Percentiles rank a stretch among this genome's conserved stretches.
phyloP scores from a whole-genome alignment of 495 filamentous ascomycete species.

The Jackrogersella multiformis region DNA sequence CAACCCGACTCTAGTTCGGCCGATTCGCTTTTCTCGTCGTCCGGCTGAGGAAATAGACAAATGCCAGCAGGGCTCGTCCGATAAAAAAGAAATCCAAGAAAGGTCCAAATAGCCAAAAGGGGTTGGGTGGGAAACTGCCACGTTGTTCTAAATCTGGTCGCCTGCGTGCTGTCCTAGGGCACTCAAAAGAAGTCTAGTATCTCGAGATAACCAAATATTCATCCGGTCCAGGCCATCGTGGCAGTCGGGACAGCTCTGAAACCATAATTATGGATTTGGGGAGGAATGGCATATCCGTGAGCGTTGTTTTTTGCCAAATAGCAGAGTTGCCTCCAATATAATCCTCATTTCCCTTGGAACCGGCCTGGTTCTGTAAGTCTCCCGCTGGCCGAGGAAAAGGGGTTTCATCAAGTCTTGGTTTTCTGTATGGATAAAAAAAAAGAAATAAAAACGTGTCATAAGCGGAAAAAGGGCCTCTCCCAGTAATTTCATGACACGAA shows the following conservation, averaged over 20 bases:
- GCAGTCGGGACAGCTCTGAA: slow-evolving; percentile 9
- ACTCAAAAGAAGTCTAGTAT: slow-evolving; percentile 42
- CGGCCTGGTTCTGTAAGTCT: slow-evolving; percentile 42
- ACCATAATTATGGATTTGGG: slow-evolving; percentile 9
- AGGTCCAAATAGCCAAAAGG: slow-evolving; percentile 1
- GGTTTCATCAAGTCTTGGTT: slow-evolving; percentile 34
- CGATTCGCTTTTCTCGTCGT: slow-evolving; percentile 38
- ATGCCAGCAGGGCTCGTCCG: slow-evolving; percentile 19
- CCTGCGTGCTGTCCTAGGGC: slow-evolving; percentile 25
- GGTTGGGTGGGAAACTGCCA: not conserved
- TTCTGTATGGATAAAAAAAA: slow-evolving; percentile 16
- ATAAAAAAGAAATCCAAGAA: slow-evolving; percentile 11
- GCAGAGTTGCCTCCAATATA: slow-evolving; percentile 42
- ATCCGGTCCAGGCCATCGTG: slow-evolving; percentile 21
- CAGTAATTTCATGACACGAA: slow-evolving; percentile 20
- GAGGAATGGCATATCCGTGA: slow-evolving; percentile 19
- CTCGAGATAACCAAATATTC: slow-evolving; percentile 35
- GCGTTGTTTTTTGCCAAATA: slow-evolving; percentile 27
- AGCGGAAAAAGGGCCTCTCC: slow-evolving; percentile 15
- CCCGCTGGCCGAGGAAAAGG: slow-evolving; percentile 26
- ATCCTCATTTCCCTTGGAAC: slow-evolving; percentile 40
- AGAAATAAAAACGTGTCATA: slow-evolving; percentile 26
- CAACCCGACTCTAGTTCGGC: slow-evolving; percentile 35
- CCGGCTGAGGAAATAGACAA: slow-evolving; percentile 16
- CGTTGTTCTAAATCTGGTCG: slow-evolving; percentile 20